phyloP scores from a whole-genome alignment of 2,329 filamentous ascomycete species.

The Curvularia spicifera region DNA sequence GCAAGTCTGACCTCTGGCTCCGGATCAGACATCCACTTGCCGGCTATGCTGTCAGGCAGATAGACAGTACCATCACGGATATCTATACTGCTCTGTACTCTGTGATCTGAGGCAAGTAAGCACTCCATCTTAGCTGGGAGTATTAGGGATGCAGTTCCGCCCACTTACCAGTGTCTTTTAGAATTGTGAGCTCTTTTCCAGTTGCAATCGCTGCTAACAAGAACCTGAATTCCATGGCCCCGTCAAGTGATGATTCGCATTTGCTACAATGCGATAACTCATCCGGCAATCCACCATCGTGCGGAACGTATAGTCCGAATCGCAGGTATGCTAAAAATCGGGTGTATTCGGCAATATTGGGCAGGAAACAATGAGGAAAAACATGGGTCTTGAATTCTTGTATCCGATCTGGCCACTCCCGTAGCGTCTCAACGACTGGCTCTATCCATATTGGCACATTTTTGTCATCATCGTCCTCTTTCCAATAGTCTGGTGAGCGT shows the following conservation, averaged over 20 bases:
- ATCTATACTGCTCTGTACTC: conserved; percentile 31
- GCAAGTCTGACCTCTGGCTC: conserved; percentile 68
- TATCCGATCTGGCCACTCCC: conserved; percentile 45
- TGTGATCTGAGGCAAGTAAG: conserved; percentile 30
- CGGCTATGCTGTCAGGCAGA: conserved; percentile 59
- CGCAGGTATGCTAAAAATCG: conserved; percentile 50
- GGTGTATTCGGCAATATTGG: conserved; percentile 49
- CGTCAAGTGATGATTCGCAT: conserved; percentile 19
- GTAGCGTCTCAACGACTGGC: conserved; percentile 45
- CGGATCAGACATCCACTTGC: conserved; percentile 46
- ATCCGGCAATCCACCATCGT: conserved; percentile 25
- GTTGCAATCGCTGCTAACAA: conserved; percentile 52
- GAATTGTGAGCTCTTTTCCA: conserved; percentile 56
- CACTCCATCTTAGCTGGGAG: neutral
- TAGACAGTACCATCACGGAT: conserved; percentile 51
- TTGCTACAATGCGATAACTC: conserved; percentile 15
- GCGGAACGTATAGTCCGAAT: conserved; percentile 38
- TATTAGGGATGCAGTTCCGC: neutral
- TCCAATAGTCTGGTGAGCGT: conserved; percentile 20
- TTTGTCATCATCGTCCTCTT: neutral
- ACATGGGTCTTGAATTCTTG: conserved; percentile 55
- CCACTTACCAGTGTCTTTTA: conserved; percentile 49
- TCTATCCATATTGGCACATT: conserved; percentile 47
- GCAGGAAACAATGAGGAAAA: conserved; percentile 56
- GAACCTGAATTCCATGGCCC: conserved; percentile 41